Conservation (phyloP, 768 basidiomycete species). For the Suillus placidus region DNA sequence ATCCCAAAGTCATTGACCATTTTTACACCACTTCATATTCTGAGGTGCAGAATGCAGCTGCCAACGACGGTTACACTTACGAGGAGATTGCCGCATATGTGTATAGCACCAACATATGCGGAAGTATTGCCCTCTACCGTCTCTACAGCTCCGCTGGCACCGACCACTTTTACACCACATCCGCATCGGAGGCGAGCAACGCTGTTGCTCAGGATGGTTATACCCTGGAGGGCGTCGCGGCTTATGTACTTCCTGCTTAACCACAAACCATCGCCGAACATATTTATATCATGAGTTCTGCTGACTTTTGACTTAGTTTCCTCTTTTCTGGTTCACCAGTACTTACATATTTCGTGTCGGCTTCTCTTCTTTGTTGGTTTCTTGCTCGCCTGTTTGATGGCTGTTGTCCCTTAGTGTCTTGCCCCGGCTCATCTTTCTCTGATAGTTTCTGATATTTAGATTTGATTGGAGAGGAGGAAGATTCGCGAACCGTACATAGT, state of each 20-base stretch:
- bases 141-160: background rate
- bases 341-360: too few species aligned
- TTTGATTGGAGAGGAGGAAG: too few species aligned
- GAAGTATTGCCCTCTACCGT: background rate
- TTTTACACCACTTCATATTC: conserved; percentile 23
- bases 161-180: background rate
- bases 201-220: background rate
- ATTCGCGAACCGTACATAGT: too few species aligned
- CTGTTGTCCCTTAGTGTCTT: too few species aligned
- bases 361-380: too few species aligned
- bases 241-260: background rate
- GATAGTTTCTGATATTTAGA: too few species aligned
- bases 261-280: too few species aligned
- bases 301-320: too few species aligned
- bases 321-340: too few species aligned
- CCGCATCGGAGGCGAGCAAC: background rate
- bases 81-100: background rate
- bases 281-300: too few species aligned
- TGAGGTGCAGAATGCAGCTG: background rate
- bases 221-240: background rate
- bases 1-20: conserved; percentile 17
- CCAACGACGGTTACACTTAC: background rate
- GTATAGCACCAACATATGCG: background rate
- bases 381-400: too few species aligned
- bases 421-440: too few species aligned